phyloP scores from a whole-genome alignment of 345 rosid species.

The Camelina laxa region DNA sequence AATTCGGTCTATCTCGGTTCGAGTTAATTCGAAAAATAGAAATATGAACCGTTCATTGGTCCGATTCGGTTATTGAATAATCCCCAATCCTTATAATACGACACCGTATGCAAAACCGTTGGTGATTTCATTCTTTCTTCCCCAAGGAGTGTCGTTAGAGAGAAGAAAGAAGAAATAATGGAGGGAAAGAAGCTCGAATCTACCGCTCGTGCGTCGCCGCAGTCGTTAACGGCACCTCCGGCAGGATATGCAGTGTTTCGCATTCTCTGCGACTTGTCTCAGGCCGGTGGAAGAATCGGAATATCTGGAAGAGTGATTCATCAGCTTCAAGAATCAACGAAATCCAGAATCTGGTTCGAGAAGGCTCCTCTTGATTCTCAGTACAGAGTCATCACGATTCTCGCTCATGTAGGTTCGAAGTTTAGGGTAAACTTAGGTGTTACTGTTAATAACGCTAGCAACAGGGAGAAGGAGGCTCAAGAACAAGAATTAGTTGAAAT shows the following conservation, averaged over 20 bases:
- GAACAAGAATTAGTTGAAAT: constrained; percentile 49
- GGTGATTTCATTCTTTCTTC: neutral
- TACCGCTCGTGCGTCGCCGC: constrained; percentile 4
- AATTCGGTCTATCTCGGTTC: neutral
- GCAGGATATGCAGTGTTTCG: constrained; percentile 58
- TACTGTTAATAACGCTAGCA: neutral
- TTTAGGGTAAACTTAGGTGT: constrained; percentile 26
- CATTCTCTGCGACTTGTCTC: constrained; percentile 61
- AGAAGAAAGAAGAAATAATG: neutral
- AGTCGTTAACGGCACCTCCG: constrained; percentile 48
- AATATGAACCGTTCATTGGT: neutral
- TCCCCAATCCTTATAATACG: neutral
- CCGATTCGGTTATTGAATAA: constrained; percentile 1
- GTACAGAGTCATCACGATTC: constrained; percentile 56
- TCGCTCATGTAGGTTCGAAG: constrained; percentile 43
- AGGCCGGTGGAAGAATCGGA: constrained; percentile 66
- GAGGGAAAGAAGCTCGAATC: constrained; percentile 17
- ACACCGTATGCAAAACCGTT: neutral
- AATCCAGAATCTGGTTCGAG: constrained; percentile 65
- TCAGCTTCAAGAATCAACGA: constrained; percentile 58
- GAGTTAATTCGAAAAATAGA: neutral
- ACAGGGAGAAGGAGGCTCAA: neutral
- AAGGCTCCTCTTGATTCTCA: constrained; percentile 49
- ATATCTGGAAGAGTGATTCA: constrained; percentile 60
- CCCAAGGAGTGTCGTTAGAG: constrained; percentile 13